Base-by-base conservation (phyloP, 2,329 filamentous ascomycete species). In the Xylariaceae sp. region DNA sequence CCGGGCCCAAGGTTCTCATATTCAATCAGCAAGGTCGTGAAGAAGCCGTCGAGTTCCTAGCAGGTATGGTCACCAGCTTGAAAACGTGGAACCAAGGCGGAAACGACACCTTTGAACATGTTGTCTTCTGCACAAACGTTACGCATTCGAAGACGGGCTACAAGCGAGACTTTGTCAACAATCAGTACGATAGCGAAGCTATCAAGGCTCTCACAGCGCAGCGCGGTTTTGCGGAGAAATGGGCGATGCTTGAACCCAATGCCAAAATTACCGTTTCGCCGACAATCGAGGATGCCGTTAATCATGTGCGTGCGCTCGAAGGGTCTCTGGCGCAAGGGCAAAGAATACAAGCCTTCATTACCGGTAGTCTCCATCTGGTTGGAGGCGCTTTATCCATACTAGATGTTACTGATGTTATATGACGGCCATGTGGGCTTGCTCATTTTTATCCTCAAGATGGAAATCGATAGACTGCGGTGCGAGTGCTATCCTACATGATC, bases 91-190 rank as follows among this genome's bases (percentile, higher is more conserved):
- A 59, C 0, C 59, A 64, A 27, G 60, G 58, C 50, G 56, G 57
- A 0, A 56, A 63, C 17, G 58, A 61, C 10, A 57, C 70, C 0
- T 92, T 95, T 64, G 82, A 83, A 17, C 83, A 90, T 61, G 88
- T 82, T 44, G 75, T 95, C 44, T 95, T 95, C 71, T 94, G 87
- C 65, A 89, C 87, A 1, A 95, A 95, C 62, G 81, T 81, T 51
- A 80, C 80, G 1, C 77, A 76, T 55, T 70, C 72, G 6, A 62
- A 68, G 39, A 73, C 72, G 15, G 74, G 75, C 5, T 80, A 78
- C 56, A 81, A 80, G 62, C 63, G 67, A 61, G 78, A 84, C 60
- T 81, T 82, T 58, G 75, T 83, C 47, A 82, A 82, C 58, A 68
- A 71, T 56, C 74, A 79, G 53, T 70, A 77, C 56, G 71, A 81